Evolutionary conservation across 2,329 filamentous ascomycete genomes (phyloP).

Genomic region (Exophiala phaeomuriformis): DNA sequence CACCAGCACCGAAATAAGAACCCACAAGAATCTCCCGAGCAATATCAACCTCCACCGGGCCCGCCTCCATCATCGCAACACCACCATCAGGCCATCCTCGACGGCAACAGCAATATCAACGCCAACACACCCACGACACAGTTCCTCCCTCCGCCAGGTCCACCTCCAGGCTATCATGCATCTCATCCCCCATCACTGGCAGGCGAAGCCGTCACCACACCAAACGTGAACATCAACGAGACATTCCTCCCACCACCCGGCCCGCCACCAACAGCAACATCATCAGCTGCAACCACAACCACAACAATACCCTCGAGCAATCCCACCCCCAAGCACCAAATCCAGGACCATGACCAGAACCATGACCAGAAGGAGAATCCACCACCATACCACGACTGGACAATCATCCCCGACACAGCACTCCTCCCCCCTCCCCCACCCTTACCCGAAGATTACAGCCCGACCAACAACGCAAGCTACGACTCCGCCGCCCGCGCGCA

Average conservation of each 20-base stretch:
- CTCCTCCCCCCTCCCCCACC: conserved; percentile 55
- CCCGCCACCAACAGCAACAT: conserved; percentile 13
- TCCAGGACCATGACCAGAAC: conserved; percentile 1
- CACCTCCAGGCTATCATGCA: background rate
- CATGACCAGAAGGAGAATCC: conserved; percentile 37
- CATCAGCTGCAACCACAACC: too few relatives aligned
- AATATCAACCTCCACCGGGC: conserved; percentile 19
- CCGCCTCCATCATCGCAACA: conserved; percentile 27
- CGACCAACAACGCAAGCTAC: conserved; percentile 50
- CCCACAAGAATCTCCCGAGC: background rate
- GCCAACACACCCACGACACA: background rate
- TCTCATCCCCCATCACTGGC: background rate
- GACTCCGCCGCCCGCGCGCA: conserved; percentile 51
- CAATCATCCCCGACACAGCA: conserved; percentile 52
- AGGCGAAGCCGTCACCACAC: background rate
- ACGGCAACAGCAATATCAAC: conserved; percentile 29
- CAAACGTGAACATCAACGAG: background rate
- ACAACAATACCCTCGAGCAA: background rate
- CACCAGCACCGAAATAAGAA: conserved; percentile 7
- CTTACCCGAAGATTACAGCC: conserved; percentile 47
- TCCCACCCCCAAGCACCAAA: background rate
- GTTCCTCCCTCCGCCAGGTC: background rate
- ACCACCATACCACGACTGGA: conserved; percentile 57
- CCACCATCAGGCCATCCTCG: conserved; percentile 20
- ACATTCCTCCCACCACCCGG: conserved; percentile 16